Percentiles rank a stretch among this genome's conserved stretches.
Conservation (phyloP, 768 basidiomycete species). For the Cantharellus cinnabarinus region DNA sequence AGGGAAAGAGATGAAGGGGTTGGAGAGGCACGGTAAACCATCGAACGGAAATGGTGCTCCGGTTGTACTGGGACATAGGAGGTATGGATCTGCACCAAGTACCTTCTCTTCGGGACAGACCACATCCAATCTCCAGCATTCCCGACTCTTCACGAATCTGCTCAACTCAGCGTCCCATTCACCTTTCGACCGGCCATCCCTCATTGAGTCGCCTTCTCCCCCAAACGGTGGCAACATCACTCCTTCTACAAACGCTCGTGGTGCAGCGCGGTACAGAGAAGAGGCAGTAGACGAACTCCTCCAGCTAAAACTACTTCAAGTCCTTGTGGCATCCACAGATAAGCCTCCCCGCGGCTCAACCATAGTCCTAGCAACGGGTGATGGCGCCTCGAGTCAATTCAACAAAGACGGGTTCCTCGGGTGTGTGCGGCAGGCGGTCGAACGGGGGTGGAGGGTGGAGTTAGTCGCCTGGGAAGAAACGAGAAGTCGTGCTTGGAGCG, state of each 20-base stretch:
- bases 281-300: slow-evolving; percentile 82
- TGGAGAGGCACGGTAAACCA: neutral
- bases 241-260: slow-evolving; percentile 20
- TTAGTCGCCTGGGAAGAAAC: slow-evolving; percentile 82
- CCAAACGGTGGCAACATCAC: slow-evolving; percentile 1
- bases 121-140: neutral
- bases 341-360: slow-evolving; percentile 44
- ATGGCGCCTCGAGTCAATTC: slow-evolving; percentile 82
- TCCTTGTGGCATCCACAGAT: slow-evolving; percentile 46
- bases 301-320: slow-evolving; percentile 81
- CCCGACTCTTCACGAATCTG: neutral
- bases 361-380: slow-evolving; percentile 83
- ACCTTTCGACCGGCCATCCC: neutral
- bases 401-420: slow-evolving; percentile 86
- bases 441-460: slow-evolving; percentile 88
- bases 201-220: neutral
- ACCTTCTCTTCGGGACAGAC: slow-evolving; percentile 7
- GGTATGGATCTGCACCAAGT: slow-evolving; percentile 7
- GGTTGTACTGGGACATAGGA: neutral
- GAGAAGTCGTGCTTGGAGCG: slow-evolving; percentile 54
- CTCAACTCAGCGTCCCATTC: neutral
- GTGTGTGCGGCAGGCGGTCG: slow-evolving; percentile 65
- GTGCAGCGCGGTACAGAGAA: slow-evolving; percentile 39
- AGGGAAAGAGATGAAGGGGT: neutral
- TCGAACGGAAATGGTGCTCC: neutral